These are phyloP conservation scores for Coprinopsis sp. DNA, from an alignment of 768 basidiomycete genomes.

Conservation along the genomic window DNA sequence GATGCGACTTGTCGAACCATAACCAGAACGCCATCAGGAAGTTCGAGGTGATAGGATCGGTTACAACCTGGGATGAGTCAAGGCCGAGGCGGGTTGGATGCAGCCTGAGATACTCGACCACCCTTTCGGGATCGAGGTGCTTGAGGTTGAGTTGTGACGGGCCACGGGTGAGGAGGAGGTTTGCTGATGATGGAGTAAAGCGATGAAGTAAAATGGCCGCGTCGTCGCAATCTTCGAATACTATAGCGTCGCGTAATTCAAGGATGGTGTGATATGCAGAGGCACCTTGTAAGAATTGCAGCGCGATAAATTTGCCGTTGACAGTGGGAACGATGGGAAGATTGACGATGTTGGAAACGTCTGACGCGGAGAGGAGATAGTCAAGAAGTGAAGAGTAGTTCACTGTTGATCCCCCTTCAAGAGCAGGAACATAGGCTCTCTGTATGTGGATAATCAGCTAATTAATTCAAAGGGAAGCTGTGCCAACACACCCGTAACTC, in stretches of 20 bases:
- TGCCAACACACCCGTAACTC: too few species aligned
- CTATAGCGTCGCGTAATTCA: too few species aligned
- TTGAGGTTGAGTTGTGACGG: constrained; percentile 28
- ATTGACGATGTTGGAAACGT: constrained; percentile 29
- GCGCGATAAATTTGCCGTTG: constrained; percentile 17
- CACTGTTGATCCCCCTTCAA: too few species aligned
- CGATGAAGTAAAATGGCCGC: constrained; percentile 24
- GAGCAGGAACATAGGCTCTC: too few species aligned
- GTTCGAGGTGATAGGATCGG: constrained; percentile 14
- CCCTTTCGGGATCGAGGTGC: constrained; percentile 19
- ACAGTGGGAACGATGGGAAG: constrained; percentile 34
- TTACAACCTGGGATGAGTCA: constrained; percentile 16
- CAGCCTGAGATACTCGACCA: constrained; percentile 25
- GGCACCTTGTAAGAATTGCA: constrained; percentile 15
- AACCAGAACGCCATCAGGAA: constrained; percentile 43
- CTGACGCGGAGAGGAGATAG: constrained; percentile 32
- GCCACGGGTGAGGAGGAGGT: constrained; percentile 18
- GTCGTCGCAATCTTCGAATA: constrained; percentile 27
- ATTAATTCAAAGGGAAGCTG: too few species aligned
- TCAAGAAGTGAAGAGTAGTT: constrained; percentile 16
- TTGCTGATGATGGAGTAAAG: constrained; percentile 22
- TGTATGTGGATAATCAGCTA: too few species aligned
- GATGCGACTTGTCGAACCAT: constrained; percentile 31
- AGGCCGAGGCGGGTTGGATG: constrained; percentile 22
- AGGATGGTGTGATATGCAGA: too few species aligned